Evolutionary conservation across 371 early-diverging fungal species (phyloP).

Genomic region (Nosema bombycis): DNA sequence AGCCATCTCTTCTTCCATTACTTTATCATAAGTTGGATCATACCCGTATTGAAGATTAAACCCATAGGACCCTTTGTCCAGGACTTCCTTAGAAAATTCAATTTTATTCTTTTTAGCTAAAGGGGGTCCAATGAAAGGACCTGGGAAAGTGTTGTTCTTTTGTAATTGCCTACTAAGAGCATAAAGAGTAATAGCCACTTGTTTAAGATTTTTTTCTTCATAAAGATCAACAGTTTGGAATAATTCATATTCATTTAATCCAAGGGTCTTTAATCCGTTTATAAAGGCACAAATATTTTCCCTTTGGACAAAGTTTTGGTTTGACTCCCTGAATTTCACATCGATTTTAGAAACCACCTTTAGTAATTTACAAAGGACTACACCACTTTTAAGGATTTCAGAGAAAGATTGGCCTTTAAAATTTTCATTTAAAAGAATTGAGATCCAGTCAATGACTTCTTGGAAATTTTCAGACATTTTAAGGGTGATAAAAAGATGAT

Average conservation of each 20-base stretch:
- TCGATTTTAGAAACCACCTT: constrained; percentile 67
- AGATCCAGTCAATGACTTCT: constrained; percentile 51
- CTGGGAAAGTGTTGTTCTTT: constrained; percentile 67
- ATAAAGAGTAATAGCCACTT: constrained; percentile 69
- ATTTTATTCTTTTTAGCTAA: constrained; percentile 47
- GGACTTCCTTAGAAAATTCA: constrained; percentile 57
- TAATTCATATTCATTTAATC: constrained; percentile 73
- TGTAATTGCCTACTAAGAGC: constrained; percentile 74
- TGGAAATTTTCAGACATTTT: constrained; percentile 1
- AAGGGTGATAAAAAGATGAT: constrained; percentile 15
- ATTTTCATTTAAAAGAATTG: constrained; percentile 30
- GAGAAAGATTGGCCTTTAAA: constrained; percentile 19
- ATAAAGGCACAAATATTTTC: constrained; percentile 78
- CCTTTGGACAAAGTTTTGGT: constrained; percentile 75
- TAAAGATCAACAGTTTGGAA: constrained; percentile 82
- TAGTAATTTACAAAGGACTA: constrained; percentile 72
- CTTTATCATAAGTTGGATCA: constrained; percentile 21
- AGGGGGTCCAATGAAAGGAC: constrained; percentile 63
- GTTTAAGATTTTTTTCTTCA: constrained; percentile 75
- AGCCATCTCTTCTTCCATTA: neutral
- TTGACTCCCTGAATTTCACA: constrained; percentile 68
- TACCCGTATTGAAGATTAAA: constrained; percentile 53
- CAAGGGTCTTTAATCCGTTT: constrained; percentile 68
- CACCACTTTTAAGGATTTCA: constrained; percentile 68
- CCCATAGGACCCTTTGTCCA: constrained; percentile 57